Conservation (phyloP, 495 filamentous ascomycete species). For the Chaetomium tenue region DNA sequence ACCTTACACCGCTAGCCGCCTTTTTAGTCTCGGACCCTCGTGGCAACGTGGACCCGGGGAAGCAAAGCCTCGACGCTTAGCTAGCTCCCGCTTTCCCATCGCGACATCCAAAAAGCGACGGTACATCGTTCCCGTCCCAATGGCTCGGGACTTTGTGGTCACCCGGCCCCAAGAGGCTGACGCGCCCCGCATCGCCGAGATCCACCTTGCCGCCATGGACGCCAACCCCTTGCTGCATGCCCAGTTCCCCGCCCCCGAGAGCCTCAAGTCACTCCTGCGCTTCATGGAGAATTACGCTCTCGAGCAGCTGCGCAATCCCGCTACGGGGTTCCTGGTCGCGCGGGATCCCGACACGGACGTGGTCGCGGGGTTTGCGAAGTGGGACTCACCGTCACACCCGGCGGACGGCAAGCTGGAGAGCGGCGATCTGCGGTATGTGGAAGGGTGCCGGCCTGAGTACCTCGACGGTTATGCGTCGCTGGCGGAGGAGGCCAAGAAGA, state of each 20-base stretch:
- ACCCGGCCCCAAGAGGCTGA: conserved; percentile 25
- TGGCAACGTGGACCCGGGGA: background rate
- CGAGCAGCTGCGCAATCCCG: conserved; percentile 22
- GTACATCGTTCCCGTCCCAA: conserved; percentile 5
- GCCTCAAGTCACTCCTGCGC: conserved; percentile 25
- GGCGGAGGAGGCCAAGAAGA: conserved; percentile 35
- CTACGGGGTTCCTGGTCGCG: conserved; percentile 36
- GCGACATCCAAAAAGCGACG: background rate
- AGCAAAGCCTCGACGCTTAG: background rate
- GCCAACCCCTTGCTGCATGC: conserved; percentile 42
- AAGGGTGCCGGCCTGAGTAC: conserved; percentile 30
- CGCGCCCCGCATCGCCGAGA: conserved; percentile 43
- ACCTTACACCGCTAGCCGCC: background rate
- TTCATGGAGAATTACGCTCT: conserved; percentile 34
- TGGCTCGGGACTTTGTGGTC: conserved; percentile 19
- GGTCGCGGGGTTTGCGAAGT: conserved; percentile 43
- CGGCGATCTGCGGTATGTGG: conserved; percentile 17
- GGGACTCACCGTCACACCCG: conserved; percentile 35
- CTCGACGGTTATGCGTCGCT: conserved; percentile 37
- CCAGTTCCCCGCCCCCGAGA: conserved; percentile 43
- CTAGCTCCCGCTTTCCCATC: conserved; percentile 7
- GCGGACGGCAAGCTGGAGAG: conserved; percentile 29
- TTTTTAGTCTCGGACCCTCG: conserved; percentile 4
- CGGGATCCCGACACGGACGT: conserved; percentile 28
- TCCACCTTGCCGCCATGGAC: conserved; percentile 47